Evolutionary conservation across 108 stramenopile species (phyloP).

Genomic region (Hondaea fermentalgiana): DNA sequence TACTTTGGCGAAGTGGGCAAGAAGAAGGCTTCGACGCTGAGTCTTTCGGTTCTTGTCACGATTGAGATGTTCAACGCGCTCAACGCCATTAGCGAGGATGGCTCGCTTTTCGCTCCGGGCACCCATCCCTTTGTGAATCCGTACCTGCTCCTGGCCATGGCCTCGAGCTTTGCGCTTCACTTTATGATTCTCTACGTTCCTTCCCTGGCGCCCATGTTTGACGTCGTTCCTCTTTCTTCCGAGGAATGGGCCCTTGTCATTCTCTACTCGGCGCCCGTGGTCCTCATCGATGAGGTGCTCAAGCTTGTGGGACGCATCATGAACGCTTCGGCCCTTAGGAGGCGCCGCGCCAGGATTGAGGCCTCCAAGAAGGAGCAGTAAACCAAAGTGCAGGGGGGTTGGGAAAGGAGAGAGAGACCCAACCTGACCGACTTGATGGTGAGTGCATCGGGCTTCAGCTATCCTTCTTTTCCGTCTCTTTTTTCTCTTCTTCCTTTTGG

Average conservation of each 20-base stretch:
- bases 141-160: conserved; percentile 20
- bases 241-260: conserved; percentile 50
- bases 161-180: conserved; percentile 3
- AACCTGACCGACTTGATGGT: neutral
- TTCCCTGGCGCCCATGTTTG: conserved; percentile 45
- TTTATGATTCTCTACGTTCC: conserved; percentile 23
- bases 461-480: neutral
- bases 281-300: conserved; percentile 58
- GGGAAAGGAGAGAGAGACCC: too few species aligned
- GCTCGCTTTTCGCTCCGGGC: neutral
- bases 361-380: neutral
- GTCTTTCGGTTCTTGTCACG: conserved; percentile 45
- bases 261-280: conserved; percentile 43
- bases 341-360: neutral
- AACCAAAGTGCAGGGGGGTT: too few species aligned
- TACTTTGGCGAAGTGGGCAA: conserved; percentile 35
- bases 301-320: conserved; percentile 43
- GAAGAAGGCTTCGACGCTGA: conserved; percentile 28
- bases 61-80: conserved; percentile 49
- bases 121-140: conserved; percentile 12
- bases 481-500: neutral
- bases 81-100: conserved; percentile 15
- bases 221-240: conserved; percentile 50
- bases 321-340: neutral
- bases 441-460: neutral